Evolutionary conservation across 2,329 filamentous ascomycete species (phyloP), one percentile per base, ranked within the genome.

Genomic region (Phyllosticta citriasiana): DNA sequence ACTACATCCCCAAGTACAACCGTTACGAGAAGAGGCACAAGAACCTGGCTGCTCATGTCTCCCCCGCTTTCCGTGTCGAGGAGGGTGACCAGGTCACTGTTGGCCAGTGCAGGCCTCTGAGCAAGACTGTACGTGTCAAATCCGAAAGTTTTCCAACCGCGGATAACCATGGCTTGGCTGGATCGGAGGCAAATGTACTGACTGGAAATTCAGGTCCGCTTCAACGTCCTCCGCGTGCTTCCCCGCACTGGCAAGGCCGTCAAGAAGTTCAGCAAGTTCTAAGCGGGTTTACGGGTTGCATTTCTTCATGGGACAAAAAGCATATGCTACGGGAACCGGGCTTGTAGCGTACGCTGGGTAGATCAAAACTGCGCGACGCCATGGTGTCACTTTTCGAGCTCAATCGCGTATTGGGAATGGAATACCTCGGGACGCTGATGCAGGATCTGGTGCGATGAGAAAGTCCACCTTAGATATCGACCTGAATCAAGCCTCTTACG

Each of bases 21-120:
- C 90, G 94, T 88, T 99, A 99, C 82, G 95, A 99, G 91, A 97
- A 97, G 88, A 87, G 94, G 80, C 94, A 99, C 90, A 97, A 97
- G 89, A 99, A 99, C 88, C 86, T 99, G 70, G 91, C 94, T 76
- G 94, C 93, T 71, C 94, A 99, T 87, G 93, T 97, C 75, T 97
- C 92, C 69, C 94, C 94, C 74, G 93, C 93, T 80, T 99, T 99
- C 91, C 94, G 94, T 96, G 92, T 97, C 74, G 89, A 96, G 84
- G 93, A 97, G 79, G 95, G 94, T 87, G 94, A 99, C 82, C 88
- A 93, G 83, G 95, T 99, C 74, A 96, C 93, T 73, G 93, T 99
- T 80, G 94, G 94, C 82, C 94, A 99, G 85, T 99, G 94, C 90
- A 86, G 94, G 81, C 94, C 94, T 76, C 86, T 99, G 75, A 92